A percentile compares a stretch with the other conserved stretches of the same genome.
Evolutionary conservation across 371 early-diverging fungal genomes (phyloP).

Genomic region (Rhizopus delemar): DNA sequence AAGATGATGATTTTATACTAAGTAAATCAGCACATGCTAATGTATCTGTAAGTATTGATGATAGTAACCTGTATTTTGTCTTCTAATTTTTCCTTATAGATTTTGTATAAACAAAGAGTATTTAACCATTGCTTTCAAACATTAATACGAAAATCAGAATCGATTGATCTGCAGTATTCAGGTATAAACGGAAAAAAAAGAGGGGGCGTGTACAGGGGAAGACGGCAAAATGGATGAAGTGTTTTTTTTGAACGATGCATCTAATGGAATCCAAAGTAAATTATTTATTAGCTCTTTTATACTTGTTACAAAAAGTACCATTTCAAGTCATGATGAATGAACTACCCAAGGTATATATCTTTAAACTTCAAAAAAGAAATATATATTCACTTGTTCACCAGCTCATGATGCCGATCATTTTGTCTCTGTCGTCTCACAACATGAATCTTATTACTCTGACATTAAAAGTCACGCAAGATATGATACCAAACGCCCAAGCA

Average conservation of each 20-base stretch:
- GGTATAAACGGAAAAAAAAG: conserved; percentile 6
- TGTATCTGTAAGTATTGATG: conserved; percentile 48
- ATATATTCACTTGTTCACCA: conserved; percentile 5
- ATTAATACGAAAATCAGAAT: conserved; percentile 42
- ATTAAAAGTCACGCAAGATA: conserved; percentile 25
- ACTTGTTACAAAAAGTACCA: conserved; percentile 73
- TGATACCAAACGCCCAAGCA: conserved; percentile 22
- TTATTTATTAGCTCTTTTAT: conserved; percentile 63
- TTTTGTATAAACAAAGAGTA: conserved; percentile 76
- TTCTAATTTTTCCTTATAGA: conserved; percentile 30
- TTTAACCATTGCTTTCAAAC: conserved; percentile 66
- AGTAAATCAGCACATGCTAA: conserved; percentile 67
- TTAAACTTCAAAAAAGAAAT: conserved; percentile 2
- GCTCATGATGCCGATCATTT: conserved; percentile 34
- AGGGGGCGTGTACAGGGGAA: not conserved
- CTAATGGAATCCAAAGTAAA: conserved; percentile 45
- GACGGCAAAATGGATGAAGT: too few species aligned
- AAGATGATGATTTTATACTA: conserved; percentile 64
- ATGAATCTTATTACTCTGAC: conserved; percentile 18
- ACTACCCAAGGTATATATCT: conserved; percentile 58
- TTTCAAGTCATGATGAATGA: conserved; percentile 71
- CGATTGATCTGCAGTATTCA: conserved; percentile 11
- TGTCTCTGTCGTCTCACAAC: conserved; percentile 27
- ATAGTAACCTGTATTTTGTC: not conserved
- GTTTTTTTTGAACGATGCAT: not conserved